Evolutionary conservation across 176 grass and related monocot species (phyloP), one percentile per base, ranked within the genome.

Genomic region (Ensete ventricosum): DNA sequence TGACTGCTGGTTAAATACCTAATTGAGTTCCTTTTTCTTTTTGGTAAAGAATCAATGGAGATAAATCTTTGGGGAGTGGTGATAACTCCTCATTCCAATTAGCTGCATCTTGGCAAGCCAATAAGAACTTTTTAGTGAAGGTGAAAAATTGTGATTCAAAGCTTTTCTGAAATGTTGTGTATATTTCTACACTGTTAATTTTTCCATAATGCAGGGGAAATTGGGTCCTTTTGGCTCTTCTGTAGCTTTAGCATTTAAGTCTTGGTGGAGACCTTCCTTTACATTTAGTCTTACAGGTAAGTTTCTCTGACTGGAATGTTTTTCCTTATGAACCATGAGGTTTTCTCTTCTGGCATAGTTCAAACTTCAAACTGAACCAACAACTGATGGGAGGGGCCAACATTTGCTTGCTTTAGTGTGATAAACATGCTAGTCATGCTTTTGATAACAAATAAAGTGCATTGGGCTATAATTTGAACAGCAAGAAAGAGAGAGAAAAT

Each of bases 251-350:
- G 88, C 90, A 66, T 88, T 93, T 79, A 97, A 97, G 82, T 97
- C 94, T 85, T 97, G 94, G 94, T 97, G 90, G 94, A 93, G 66
- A 76, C 94, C 94, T 29, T 90, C 94, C 54, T 97, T 93, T 77
- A 87, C 90, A 72, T 90, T 97, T 74, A 93, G 86, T 60, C 64
- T 93, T 77, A 93, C 90, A 73, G 94, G 94, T 97, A 80, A 58
- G 8, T 82, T 78, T 79, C 8, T 8, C 60, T 76, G 60, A 2
- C 66, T 67, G 17, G 14, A 50, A 69, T 70, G 19, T 49, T 69
- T 50, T 49, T 50, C 67, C 20, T 19, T 9, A 16, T 8, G 16
- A 9, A 65, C 9, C 23, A 3, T 79, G 5, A 22, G 14, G 2
- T 9, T 69, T 53, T 1, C 52, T 64, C 54, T 1, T 48, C 9